Percentiles rank a stretch among this genome's conserved stretches.
These are phyloP conservation scores for Suhomyces faveliae DNA, from an alignment of 805 yeast species.

Conservation along the genomic window DNA sequence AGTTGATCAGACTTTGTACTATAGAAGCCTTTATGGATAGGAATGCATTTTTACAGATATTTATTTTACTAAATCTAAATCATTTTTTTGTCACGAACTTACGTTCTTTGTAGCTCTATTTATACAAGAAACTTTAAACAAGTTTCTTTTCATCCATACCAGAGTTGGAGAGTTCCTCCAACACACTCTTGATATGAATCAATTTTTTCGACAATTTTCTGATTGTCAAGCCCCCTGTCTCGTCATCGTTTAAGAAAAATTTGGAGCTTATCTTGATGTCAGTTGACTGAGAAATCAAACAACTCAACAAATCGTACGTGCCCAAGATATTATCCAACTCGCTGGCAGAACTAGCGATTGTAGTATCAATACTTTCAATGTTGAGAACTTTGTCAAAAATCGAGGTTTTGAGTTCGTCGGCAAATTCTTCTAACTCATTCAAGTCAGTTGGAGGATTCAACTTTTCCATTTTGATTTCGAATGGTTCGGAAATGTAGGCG, in stretches of 20 bases:
- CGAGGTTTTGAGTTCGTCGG: slow-evolving; percentile 27
- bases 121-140: background rate
- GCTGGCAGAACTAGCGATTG: slow-evolving; percentile 26
- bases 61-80: background rate
- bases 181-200: slow-evolving; percentile 22
- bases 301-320: slow-evolving; percentile 22
- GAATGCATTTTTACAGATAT: background rate
- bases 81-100: background rate
- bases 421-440: slow-evolving; percentile 28
- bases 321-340: slow-evolving; percentile 29
- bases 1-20: background rate
- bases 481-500: slow-evolving; percentile 60
- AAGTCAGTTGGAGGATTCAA: slow-evolving; percentile 36
- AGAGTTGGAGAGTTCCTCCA: slow-evolving; percentile 28
- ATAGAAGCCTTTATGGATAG: background rate
- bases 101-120: background rate
- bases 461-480: slow-evolving; percentile 51
- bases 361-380: slow-evolving; percentile 20
- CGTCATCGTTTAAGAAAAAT: slow-evolving; percentile 27
- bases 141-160: slow-evolving; percentile 15
- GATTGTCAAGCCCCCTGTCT: slow-evolving; percentile 17
- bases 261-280: slow-evolving; percentile 34
- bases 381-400: slow-evolving; percentile 34
- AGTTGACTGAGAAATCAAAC: slow-evolving; percentile 22
- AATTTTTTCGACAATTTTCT: slow-evolving; percentile 20